Evolutionary conservation across 257 asterid species (phyloP), one percentile per base, ranked within the genome.

Genomic region (Solanum tarapatanum): DNA sequence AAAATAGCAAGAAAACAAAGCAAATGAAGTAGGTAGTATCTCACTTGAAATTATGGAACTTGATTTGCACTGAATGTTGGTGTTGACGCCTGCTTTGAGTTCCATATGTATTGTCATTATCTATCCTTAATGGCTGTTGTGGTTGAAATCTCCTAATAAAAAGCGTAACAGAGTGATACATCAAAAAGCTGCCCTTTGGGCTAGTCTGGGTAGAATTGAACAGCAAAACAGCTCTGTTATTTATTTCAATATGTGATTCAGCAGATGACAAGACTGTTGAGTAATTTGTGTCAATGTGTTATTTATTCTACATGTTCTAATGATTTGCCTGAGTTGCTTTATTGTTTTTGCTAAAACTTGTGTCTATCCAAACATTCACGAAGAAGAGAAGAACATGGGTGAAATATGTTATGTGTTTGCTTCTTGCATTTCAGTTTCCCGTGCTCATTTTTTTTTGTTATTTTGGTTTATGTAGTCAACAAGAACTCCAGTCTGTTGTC

Each of bases 401-500:
- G 84, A 43, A 79, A 21, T 79, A 79, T 41, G 85, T 45, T 28
- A 24, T 9, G 41, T 80, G 85, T 80, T 80, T 80, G 70, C 69
- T 28, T 30, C 66, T 26, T 30, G 30, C 3, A 2, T 82, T 82
- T 82, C 68, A 32, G 70, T 82, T 19, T 48, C 23, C 37, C 7
- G 19, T 1, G 41, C 12, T 82, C 43, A 28, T 33, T 80, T 30
- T 16, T 26, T 70, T 14, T 79, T 24, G 41, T 28, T 60, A 9
- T 24, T 82, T 87, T 68, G 82, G 48, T 74, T 77, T 86, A 36
- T 88, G 64, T 35, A 94, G 99, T 89, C 88, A 90, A 72, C 92
- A 73, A 87, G 83, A 79, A 79, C 89, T 82, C 89, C 76, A 30
- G 95, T 92, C 82, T 97, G 99, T 88, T 86, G 88, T 60, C 90